Conservation (phyloP, 1,139 yeast genomes). For the Yamadazyma pseudoaaseri region DNA sequence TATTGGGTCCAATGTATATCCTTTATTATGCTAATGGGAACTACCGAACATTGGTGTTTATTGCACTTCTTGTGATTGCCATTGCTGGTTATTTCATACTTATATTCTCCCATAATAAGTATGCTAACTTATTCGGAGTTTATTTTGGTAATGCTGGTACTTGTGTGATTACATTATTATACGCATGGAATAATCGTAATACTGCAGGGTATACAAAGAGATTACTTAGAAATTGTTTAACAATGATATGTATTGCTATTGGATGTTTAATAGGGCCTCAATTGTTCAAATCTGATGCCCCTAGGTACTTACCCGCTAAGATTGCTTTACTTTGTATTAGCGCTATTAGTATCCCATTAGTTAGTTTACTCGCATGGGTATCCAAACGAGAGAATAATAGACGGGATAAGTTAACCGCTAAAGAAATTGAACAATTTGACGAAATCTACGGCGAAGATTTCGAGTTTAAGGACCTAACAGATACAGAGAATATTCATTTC, state of each 20-base stretch:
- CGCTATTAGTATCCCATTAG: constrained; percentile 30
- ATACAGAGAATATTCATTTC: constrained; percentile 32
- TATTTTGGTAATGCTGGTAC: constrained; percentile 38
- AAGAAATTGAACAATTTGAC: constrained; percentile 14
- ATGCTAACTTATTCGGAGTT: constrained; percentile 35
- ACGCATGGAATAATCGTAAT: constrained; percentile 35
- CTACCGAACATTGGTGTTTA: constrained; percentile 24
- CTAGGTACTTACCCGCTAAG: constrained; percentile 37
- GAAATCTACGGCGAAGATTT: constrained; percentile 17
- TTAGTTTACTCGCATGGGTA: constrained; percentile 24
- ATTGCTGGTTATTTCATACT: constrained; percentile 37
- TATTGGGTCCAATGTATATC: constrained; percentile 30
- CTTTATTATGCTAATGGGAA: constrained; percentile 20
- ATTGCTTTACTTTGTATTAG: constrained; percentile 32
- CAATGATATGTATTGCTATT: constrained; percentile 35
- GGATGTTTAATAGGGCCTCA: constrained; percentile 43
- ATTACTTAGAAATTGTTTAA: constrained; percentile 26
- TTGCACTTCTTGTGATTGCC: constrained; percentile 34
- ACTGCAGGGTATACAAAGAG: constrained; percentile 38
- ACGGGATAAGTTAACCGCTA: constrained; percentile 18
- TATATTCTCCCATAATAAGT: constrained; percentile 22
- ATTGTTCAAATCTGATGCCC: constrained; percentile 28
- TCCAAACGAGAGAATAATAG: constrained; percentile 25
- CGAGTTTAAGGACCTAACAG: constrained; percentile 38
- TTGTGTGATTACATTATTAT: constrained; percentile 33